Conservation (phyloP, 495 filamentous ascomycete genomes). For the Penicillium mononematosum region DNA sequence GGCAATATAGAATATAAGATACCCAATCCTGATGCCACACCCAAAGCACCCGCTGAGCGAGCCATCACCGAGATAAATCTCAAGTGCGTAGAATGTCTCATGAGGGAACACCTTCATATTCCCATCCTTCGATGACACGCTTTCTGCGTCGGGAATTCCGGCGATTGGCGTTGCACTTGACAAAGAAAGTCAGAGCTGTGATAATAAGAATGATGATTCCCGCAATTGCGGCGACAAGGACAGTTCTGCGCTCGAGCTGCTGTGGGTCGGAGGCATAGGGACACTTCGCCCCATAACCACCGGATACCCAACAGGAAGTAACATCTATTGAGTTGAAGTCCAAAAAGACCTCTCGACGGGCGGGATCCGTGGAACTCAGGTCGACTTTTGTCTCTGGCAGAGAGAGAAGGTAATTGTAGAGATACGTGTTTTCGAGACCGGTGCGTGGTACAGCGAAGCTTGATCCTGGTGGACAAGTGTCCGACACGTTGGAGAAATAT, state of each 20-base stretch:
- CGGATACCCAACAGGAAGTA: conserved; percentile 57
- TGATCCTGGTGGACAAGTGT: conserved; percentile 42
- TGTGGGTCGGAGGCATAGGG: conserved; percentile 48
- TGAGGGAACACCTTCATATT: conserved; percentile 67
- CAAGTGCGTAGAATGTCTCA: conserved; percentile 13
- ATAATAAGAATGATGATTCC: conserved; percentile 59
- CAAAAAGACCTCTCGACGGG: conserved; percentile 47
- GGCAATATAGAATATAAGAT: neutral
- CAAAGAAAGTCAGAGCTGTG: conserved; percentile 58
- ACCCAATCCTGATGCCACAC: neutral
- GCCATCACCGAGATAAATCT: neutral
- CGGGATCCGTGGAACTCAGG: conserved; percentile 23
- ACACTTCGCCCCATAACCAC: conserved; percentile 51
- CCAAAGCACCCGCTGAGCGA: neutral
- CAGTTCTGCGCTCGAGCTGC: conserved; percentile 39
- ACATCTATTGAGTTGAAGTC: conserved; percentile 59
- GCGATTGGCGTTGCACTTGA: conserved; percentile 62
- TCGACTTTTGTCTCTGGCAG: conserved; percentile 26
- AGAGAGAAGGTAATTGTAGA: conserved; percentile 39
- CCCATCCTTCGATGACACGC: conserved; percentile 56
- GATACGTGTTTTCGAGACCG: conserved; percentile 59
- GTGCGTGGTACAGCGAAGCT: conserved; percentile 56
- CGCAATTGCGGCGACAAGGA: conserved; percentile 61
- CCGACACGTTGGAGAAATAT: conserved; percentile 36
- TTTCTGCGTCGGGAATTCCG: conserved; percentile 50